phyloP scores from a whole-genome alignment of 129 eudicot species.

The Escallonia rubra region DNA sequence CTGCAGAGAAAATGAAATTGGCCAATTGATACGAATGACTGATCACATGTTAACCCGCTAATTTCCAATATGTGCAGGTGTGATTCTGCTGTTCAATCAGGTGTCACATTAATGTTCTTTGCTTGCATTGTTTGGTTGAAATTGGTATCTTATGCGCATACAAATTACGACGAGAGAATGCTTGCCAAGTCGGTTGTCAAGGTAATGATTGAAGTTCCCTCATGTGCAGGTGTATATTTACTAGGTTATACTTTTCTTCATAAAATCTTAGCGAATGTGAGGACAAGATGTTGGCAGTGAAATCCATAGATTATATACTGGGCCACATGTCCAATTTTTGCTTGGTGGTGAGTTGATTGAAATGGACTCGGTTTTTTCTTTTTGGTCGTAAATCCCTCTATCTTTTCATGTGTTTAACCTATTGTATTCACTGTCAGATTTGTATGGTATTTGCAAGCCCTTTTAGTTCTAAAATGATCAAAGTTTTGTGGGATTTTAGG shows the following conservation, averaged over 20 bases:
- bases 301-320: neutral
- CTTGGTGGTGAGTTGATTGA: neutral
- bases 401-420: neutral
- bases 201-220: constrained; percentile 34
- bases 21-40: neutral
- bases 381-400: neutral
- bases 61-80: constrained; percentile 47
- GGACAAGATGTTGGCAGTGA: neutral
- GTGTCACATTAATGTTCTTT: constrained; percentile 69
- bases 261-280: neutral
- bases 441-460: too few species aligned
- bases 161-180: constrained; percentile 77
- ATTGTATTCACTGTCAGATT: too few species aligned
- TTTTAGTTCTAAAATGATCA: too few species aligned
- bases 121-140: constrained; percentile 90
- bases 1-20: neutral
- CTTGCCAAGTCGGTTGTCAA: constrained; percentile 54
- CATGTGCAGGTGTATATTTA: neutral
- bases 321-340: neutral
- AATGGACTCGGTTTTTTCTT: too few species aligned
- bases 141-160: constrained; percentile 86
- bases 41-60: constrained; percentile 10
- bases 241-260: neutral
- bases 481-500: constrained; percentile 29
- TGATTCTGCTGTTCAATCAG: constrained; percentile 87